These are phyloP conservation scores for Eucalyptus marginata DNA, from an alignment of 345 rosid species.

Conservation along the genomic window DNA sequence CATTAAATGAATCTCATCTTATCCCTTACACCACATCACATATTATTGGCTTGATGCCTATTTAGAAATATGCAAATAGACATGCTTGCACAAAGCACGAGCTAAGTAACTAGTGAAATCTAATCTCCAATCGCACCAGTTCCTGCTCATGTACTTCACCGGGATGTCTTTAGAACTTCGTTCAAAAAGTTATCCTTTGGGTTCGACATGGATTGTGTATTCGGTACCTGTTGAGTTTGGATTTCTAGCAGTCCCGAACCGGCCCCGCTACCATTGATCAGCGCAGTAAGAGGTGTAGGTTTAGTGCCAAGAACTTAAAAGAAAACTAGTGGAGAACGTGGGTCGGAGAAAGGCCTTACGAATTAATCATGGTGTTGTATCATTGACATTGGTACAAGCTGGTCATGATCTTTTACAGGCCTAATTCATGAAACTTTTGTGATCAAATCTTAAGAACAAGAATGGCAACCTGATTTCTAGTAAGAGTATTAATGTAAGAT, in stretches of 20 bases:
- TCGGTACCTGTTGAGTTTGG: accelerated
- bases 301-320: neutral
- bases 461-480: neutral
- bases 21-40: neutral
- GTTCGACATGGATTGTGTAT: neutral
- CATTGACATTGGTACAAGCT: neutral
- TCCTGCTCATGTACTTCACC: neutral
- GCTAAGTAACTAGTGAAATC: neutral
- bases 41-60: neutral
- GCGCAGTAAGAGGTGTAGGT: accelerated
- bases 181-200: neutral
- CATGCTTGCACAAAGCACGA: accelerated
- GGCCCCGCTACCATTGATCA: neutral
- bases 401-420: neutral
- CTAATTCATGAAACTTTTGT: neutral
- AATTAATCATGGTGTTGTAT: neutral
- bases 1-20: neutral
- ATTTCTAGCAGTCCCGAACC: neutral
- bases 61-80: neutral
- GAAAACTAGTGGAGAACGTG: neutral
- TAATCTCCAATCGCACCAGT: neutral
- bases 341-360: neutral
- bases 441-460: neutral
- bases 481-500: neutral
- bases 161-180: neutral